Conservation (phyloP, 2,329 filamentous ascomycete species). For the Thelonectria olida region DNA sequence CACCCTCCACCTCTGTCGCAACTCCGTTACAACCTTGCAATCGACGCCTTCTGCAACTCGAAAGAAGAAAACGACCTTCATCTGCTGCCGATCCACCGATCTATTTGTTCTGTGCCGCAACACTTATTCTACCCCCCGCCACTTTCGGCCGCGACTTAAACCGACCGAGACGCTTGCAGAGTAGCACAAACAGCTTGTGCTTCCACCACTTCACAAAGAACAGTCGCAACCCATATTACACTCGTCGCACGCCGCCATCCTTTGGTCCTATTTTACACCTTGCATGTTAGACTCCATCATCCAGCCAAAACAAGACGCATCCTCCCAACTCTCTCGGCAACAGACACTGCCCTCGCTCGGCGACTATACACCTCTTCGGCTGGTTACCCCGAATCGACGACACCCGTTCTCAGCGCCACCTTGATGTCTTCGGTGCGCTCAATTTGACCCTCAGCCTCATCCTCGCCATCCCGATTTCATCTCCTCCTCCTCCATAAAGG, state of each 20-base stretch:
- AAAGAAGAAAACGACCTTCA: constrained; percentile 1
- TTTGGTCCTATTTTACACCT: not conserved
- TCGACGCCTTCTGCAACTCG: constrained; percentile 1
- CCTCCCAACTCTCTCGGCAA: not conserved
- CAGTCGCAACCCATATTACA: not conserved
- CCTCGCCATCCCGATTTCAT: constrained; percentile 18
- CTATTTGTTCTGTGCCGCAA: not conserved
- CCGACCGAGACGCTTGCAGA: not conserved
- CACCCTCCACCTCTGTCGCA: constrained; percentile 12
- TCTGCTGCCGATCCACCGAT: not conserved
- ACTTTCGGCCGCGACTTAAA: not conserved
- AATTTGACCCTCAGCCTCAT: constrained; percentile 26
- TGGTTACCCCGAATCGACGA: not conserved
- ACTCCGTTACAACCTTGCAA: constrained; percentile 15
- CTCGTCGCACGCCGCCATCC: not conserved
- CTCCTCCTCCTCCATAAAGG: constrained; percentile 23
- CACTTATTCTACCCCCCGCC: not conserved
- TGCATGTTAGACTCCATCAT: not conserved
- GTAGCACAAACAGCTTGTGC: not conserved
- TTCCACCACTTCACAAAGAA: not conserved
- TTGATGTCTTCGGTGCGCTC: constrained; percentile 8
- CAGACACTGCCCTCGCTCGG: not conserved
- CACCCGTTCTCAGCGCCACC: not conserved
- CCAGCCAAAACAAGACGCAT: not conserved
- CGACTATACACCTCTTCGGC: not conserved